Evolutionary conservation across 495 filamentous ascomycete genomes (phyloP), one percentile per base, ranked within the genome.

Genomic region (Evernia prunastri): DNA sequence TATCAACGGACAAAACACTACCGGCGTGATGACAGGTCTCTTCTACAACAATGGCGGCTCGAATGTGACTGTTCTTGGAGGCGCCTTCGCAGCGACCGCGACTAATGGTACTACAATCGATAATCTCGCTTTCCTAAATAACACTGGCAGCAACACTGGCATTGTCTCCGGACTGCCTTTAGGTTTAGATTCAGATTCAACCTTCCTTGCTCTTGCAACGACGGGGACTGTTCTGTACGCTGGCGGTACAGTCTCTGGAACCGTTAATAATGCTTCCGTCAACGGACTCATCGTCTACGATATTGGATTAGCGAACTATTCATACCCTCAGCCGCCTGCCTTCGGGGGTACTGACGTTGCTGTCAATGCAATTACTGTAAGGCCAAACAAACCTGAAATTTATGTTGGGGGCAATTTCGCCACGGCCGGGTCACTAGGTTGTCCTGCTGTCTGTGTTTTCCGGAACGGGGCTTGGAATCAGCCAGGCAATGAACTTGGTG

Each of bases 31-130:
- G 31, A 83, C 87, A 18, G 95, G 92, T 25, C 77, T 84, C 9
- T 96, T 93, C 72, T 90, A 96, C 71, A 80, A 78, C 20, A 76
- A 78, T 36, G 85, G 82, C 59, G 79, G 77, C 45, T 81, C 84
- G 60, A 96, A 97, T 69, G 76, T 93, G 35, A 97, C 95, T 7
- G 83, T 97, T 35, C 78, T 97, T 45, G 95, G 89, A 61, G 94
- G 94, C 3, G 89, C 92, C 66, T 99, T 99, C 72, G 83, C 81
- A 39, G 86, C 90, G 6, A 85, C 77, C 20, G 83, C 81, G 31
- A 84, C 79, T 51, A 82, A 92, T 68, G 91, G 88, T 23, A 87
- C 87, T 0, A 77, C 78, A 6, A 80, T 96, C 61, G 75, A 89
- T 60, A 96, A 96, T 69, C 79, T 99, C 20, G 78, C 87, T 36